Percentiles rank a stretch among this genome's conserved stretches.
phyloP scores from a whole-genome alignment of 371 early-diverging fungal genomes.

The Actinomucor elegans region DNA sequence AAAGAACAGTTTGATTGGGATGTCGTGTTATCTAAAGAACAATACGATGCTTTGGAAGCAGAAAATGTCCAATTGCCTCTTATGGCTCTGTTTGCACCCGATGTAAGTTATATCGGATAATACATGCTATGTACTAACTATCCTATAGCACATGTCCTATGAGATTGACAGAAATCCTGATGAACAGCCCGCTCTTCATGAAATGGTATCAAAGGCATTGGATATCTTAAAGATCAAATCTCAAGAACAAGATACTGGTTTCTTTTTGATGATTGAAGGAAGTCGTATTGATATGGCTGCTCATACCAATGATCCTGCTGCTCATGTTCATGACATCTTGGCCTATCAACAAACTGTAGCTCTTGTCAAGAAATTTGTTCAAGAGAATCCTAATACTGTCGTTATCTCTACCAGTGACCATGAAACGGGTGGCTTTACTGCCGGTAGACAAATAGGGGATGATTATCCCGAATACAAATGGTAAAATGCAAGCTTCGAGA shows the following conservation, averaged over 20 bases:
- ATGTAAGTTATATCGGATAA: constrained; percentile 11
- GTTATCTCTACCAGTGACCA: constrained; percentile 90
- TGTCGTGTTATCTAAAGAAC: constrained; percentile 41
- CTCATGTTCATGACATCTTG: constrained; percentile 89
- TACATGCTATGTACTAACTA: neutral
- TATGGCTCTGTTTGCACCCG: constrained; percentile 67
- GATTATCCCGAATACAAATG: constrained; percentile 85
- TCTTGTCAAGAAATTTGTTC: constrained; percentile 73
- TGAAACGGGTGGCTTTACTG: constrained; percentile 92
- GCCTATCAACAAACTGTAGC: constrained; percentile 80
- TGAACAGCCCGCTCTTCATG: constrained; percentile 70
- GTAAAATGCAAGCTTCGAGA: constrained; percentile 43
- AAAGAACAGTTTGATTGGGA: constrained; percentile 57
- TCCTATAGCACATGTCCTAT: constrained; percentile 72
- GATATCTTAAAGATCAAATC: constrained; percentile 49
- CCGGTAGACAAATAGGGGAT: constrained; percentile 69
- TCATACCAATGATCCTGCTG: constrained; percentile 84
- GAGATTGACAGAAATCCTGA: constrained; percentile 75
- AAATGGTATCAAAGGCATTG: constrained; percentile 76
- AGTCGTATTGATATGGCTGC: constrained; percentile 88
- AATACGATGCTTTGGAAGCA: constrained; percentile 56
- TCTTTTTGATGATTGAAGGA: constrained; percentile 96
- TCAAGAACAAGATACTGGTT: constrained; percentile 52
- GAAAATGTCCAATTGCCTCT: constrained; percentile 59
- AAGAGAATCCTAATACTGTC: constrained; percentile 74